These are phyloP conservation scores for Cryptococcus sp. DNA, from an alignment of 1,284 basidiomycete species.

Conservation along the genomic window DNA sequence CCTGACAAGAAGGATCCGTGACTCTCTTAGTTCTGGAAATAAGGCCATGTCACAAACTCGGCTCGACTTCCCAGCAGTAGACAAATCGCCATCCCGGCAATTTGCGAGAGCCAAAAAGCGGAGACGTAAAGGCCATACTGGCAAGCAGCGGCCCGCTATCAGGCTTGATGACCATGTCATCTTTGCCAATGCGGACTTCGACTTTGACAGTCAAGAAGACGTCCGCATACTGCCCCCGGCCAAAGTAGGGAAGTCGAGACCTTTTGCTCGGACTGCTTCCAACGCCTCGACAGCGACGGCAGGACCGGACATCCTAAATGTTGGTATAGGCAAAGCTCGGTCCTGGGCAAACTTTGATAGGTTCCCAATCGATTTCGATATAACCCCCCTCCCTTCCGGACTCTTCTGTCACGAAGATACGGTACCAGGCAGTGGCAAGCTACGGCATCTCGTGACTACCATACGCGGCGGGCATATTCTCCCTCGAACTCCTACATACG, in stretches of 20 bases:
- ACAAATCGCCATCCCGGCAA: constrained; percentile 11
- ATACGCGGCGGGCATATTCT: background rate
- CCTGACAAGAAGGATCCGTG: constrained; percentile 15
- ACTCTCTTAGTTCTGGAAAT: background rate
- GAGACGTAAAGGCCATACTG: constrained; percentile 7
- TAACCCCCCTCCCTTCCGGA: constrained; percentile 48
- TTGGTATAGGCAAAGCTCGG: constrained; percentile 44
- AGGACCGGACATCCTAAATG: constrained; percentile 27
- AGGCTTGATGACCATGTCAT: constrained; percentile 44
- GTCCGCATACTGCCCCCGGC: background rate
- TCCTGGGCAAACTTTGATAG: constrained; percentile 52
- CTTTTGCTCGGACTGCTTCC: constrained; percentile 15
- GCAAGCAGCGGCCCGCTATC: constrained; percentile 37
- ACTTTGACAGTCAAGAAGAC: constrained; percentile 32
- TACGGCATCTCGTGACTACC: constrained; percentile 17
- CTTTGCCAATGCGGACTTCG: constrained; percentile 45
- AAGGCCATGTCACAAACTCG: constrained; percentile 28
- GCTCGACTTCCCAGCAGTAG: constrained; percentile 35
- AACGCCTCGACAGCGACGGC: background rate
- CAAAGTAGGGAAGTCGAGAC: background rate
- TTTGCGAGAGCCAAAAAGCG: constrained; percentile 13
- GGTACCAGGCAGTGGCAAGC: constrained; percentile 28
- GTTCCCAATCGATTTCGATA: constrained; percentile 50
- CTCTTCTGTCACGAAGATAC: constrained; percentile 31
- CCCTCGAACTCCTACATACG: background rate